These are phyloP conservation scores for Blastomyces percursus DNA, from an alignment of 2,329 filamentous ascomycete genomes.

Conservation along the genomic window DNA sequence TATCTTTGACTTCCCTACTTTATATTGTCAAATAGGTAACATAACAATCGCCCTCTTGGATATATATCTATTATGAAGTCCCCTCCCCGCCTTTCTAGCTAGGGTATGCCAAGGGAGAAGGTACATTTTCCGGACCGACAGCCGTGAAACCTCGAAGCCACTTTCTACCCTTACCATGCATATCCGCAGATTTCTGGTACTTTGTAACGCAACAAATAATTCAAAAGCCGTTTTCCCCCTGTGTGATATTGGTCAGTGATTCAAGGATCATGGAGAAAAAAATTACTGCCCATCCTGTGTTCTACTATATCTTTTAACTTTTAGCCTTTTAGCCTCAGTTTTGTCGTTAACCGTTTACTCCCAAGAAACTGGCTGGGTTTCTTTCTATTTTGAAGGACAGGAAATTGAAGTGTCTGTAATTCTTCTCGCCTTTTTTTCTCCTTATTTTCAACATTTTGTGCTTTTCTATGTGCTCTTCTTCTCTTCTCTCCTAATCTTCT, in stretches of 20 bases:
- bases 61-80: not conserved
- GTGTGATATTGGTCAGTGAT: not conserved
- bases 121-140: not conserved
- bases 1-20: not conserved
- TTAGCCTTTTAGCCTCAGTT: not conserved
- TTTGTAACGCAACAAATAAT: not conserved
- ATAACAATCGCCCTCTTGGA: not conserved
- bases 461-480: not conserved
- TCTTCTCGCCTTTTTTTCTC: not conserved
- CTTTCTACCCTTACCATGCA: not conserved
- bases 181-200: not conserved
- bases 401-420: not conserved
- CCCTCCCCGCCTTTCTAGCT: not conserved
- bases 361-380: not conserved
- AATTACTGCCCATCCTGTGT: not conserved
- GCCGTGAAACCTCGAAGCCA: not conserved
- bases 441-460: not conserved
- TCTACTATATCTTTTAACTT: not conserved
- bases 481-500: not conserved
- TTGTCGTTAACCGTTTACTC: not conserved
- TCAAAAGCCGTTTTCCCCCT: not conserved
- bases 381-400: not conserved
- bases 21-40: not conserved
- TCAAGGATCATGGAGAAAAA: not conserved
- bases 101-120: too few species aligned